phyloP scores from a whole-genome alignment of 2,329 filamentous ascomycete genomes.

The Knufia petricola region DNA sequence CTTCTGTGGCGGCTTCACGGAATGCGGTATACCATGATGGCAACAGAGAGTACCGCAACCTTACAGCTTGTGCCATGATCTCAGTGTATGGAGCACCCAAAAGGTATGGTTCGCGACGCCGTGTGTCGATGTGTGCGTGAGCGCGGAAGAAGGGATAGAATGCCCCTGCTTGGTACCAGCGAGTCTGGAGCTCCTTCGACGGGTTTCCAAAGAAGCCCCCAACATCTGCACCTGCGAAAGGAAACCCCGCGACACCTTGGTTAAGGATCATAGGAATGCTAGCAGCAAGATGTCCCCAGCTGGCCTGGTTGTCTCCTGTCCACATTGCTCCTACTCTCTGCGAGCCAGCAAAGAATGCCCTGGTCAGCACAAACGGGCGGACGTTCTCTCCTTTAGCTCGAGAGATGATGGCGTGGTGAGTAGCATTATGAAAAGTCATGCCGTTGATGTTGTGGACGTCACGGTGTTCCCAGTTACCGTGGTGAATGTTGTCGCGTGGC shows the following conservation, averaged over 20 bases:
- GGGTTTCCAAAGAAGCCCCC: conserved; percentile 98
- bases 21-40: conserved; percentile 97
- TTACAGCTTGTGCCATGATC: conserved; percentile 79
- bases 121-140: conserved; percentile 93
- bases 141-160: conserved; percentile 98
- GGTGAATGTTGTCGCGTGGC: conserved; percentile 95
- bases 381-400: conserved; percentile 78
- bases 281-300: conserved; percentile 81
- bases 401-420: conserved; percentile 70
- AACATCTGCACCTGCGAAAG: conserved; percentile 90
- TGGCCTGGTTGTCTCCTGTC: conserved; percentile 95
- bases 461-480: conserved; percentile 88
- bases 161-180: conserved; percentile 93
- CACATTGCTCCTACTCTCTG: conserved; percentile 93
- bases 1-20: conserved; percentile 72
- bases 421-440: conserved; percentile 90
- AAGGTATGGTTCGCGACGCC: conserved; percentile 87
- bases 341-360: conserved; percentile 83
- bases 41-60: conserved; percentile 78
- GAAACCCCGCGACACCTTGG: conserved; percentile 85
- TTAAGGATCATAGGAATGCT: conserved; percentile 89
- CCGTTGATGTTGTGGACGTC: conserved; percentile 95
- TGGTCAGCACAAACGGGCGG: conserved; percentile 85
- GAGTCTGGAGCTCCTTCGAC: conserved; percentile 76
- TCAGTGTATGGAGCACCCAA: conserved; percentile 71